Conservation (phyloP, 2,329 filamentous ascomycete species). For the Leptographium flavum region DNA sequence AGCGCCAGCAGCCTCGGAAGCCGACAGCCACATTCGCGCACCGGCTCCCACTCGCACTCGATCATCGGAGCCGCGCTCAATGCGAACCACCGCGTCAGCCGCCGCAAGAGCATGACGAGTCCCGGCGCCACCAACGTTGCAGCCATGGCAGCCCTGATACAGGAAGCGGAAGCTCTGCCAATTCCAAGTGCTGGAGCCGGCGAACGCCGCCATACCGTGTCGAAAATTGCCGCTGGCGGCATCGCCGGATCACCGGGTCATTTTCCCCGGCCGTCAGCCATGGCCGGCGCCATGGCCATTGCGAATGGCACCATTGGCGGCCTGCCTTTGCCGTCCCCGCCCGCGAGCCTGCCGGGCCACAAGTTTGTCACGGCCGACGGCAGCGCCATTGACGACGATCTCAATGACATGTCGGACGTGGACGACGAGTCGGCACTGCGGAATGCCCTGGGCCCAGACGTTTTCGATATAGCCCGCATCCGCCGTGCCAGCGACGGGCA, state of each 20-base stretch:
- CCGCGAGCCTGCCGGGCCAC: slow-evolving; percentile 52
- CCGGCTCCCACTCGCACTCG: slow-evolving; percentile 75
- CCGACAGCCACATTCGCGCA: slow-evolving; percentile 54
- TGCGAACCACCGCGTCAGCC: slow-evolving; percentile 70
- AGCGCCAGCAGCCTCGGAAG: slow-evolving; percentile 42
- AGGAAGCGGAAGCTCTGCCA: slow-evolving; percentile 47
- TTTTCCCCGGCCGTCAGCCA: slow-evolving; percentile 3
- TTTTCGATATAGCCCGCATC: slow-evolving; percentile 34
- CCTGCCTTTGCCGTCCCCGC: slow-evolving; percentile 49
- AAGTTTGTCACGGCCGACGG: slow-evolving; percentile 32
- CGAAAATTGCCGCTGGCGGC: slow-evolving; percentile 45
- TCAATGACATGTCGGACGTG: slow-evolving; percentile 43
- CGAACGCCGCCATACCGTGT: slow-evolving; percentile 52
- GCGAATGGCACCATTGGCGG: slow-evolving; percentile 26
- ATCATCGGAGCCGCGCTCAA: slow-evolving; percentile 55
- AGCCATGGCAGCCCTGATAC: slow-evolving; percentile 58
- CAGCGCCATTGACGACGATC: slow-evolving; percentile 57
- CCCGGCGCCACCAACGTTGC: slow-evolving; percentile 56
- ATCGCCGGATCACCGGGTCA: slow-evolving; percentile 3
- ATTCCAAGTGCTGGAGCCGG: slow-evolving; percentile 30
- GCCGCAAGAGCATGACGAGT: slow-evolving; percentile 84
- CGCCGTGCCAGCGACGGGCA: slow-evolving; percentile 75
- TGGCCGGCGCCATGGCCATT: slow-evolving; percentile 5
- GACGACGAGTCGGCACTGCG: slow-evolving; percentile 15
- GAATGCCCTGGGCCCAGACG: slow-evolving; percentile 28